Percentiles rank a stretch among this genome's conserved stretches.
These are phyloP conservation scores for Termitomyces sp. DNA, from an alignment of 768 basidiomycete genomes.

Conservation along the genomic window DNA sequence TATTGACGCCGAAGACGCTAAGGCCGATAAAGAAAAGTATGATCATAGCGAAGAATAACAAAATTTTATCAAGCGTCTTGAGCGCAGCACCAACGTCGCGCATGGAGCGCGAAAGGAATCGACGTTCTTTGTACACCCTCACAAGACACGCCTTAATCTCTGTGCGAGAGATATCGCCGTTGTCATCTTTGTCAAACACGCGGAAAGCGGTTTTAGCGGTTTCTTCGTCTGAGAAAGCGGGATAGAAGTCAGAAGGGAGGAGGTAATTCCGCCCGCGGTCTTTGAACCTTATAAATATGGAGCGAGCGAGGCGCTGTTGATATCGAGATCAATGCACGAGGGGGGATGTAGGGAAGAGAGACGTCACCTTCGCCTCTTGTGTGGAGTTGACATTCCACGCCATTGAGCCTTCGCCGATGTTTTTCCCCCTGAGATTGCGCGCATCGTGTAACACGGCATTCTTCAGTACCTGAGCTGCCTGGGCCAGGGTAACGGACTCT, in stretches of 20 bases:
- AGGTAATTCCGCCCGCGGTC: slow-evolving; percentile 54
- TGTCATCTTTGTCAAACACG: slow-evolving; percentile 71
- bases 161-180: slow-evolving; percentile 70
- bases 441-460: slow-evolving; percentile 74
- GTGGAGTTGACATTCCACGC: slow-evolving; percentile 51
- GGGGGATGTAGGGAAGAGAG: background rate
- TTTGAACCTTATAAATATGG: slow-evolving; percentile 60
- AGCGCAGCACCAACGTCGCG: slow-evolving; percentile 69
- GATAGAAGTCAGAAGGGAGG: slow-evolving; percentile 62
- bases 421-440: slow-evolving; percentile 55
- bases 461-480: slow-evolving; percentile 62
- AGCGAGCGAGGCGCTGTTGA: slow-evolving; percentile 57
- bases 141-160: slow-evolving; percentile 69
- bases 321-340: background rate
- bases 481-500: slow-evolving; percentile 40
- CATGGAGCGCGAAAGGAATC: slow-evolving; percentile 71
- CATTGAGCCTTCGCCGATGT: slow-evolving; percentile 35
- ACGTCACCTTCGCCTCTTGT: slow-evolving; percentile 60
- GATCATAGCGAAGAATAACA: slow-evolving; percentile 57
- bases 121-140: slow-evolving; percentile 73
- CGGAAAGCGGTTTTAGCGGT: slow-evolving; percentile 65
- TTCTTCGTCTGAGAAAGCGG: slow-evolving; percentile 54
- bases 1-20: slow-evolving; percentile 64
- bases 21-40: slow-evolving; percentile 71
- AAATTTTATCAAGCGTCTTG: slow-evolving; percentile 54